phyloP scores from a whole-genome alignment of 2,329 filamentous ascomycete species.

The Triangularia setosa region DNA sequence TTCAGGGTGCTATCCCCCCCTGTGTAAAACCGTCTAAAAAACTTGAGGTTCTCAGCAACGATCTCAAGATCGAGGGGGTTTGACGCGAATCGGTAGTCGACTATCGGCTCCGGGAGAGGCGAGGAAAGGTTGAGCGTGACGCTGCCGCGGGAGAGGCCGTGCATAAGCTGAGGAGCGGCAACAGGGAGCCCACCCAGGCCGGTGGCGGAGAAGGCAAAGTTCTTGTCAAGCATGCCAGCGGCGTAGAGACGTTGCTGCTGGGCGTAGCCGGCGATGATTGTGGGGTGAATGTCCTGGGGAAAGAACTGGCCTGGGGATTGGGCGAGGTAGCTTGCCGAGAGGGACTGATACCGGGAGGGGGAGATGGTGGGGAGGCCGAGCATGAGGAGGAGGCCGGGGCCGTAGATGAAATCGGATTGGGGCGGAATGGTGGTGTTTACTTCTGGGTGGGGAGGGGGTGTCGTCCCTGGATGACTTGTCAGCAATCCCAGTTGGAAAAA shows the following conservation, averaged over 20 bases:
- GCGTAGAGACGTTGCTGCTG: constrained; percentile 6
- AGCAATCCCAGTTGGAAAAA: background rate
- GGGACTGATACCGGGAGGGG: constrained; percentile 18
- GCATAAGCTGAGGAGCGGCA: constrained; percentile 1
- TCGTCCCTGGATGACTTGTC: background rate
- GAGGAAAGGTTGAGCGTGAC: constrained; percentile 21
- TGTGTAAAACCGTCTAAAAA: constrained; percentile 23
- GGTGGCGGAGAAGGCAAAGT: background rate
- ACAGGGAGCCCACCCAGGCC: constrained; percentile 15
- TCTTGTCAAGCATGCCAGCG: background rate
- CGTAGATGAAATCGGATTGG: background rate
- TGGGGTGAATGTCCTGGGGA: constrained; percentile 27
- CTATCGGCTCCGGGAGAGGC: constrained; percentile 20
- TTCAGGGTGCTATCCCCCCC: constrained; percentile 16
- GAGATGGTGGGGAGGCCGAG: constrained; percentile 14
- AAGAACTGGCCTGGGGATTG: constrained; percentile 33
- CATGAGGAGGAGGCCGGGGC: background rate
- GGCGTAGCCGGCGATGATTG: constrained; percentile 14
- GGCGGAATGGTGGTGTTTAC: background rate
- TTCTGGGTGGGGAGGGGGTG: background rate
- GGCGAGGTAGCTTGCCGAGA: background rate
- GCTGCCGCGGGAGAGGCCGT: constrained; percentile 37
- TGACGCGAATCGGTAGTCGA: constrained; percentile 28
- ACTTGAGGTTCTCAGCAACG: constrained; percentile 26
- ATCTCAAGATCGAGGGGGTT: constrained; percentile 28